Percentiles rank a stretch among this genome's conserved stretches.
Conservation (phyloP, 2,329 filamentous ascomycete species). For the Pleochaeta shiraiana region DNA sequence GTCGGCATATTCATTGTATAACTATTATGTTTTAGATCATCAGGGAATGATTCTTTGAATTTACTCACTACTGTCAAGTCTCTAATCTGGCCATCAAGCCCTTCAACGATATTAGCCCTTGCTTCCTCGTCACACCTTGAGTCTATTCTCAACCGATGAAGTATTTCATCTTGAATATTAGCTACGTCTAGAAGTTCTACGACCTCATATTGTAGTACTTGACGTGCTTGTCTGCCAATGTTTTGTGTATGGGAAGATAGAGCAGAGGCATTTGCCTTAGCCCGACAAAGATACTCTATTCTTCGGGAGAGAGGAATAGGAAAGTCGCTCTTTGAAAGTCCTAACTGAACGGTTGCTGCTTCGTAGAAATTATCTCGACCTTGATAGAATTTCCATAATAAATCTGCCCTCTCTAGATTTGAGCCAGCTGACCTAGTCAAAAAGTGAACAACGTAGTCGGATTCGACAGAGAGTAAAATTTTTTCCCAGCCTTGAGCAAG, state of each 20-base stretch:
- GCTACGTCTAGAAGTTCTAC: slow-evolving; percentile 76
- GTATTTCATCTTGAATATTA: slow-evolving; percentile 80
- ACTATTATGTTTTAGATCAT: slow-evolving; percentile 24
- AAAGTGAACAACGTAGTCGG: slow-evolving; percentile 69
- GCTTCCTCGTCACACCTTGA: neutral
- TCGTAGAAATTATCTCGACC: slow-evolving; percentile 67
- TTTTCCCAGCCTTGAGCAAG: slow-evolving; percentile 67
- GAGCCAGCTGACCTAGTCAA: slow-evolving; percentile 53
- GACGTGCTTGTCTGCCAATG: slow-evolving; percentile 58
- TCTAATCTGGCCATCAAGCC: slow-evolving; percentile 59
- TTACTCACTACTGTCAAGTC: slow-evolving; percentile 50
- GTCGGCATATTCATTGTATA: slow-evolving; percentile 88
- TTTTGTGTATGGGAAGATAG: slow-evolving; percentile 32
- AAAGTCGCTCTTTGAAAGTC: slow-evolving; percentile 70
- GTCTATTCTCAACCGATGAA: slow-evolving; percentile 38
- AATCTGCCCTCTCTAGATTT: slow-evolving; percentile 60
- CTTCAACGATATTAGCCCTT: slow-evolving; percentile 38
- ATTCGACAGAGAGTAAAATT: slow-evolving; percentile 64
- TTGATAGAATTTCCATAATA: slow-evolving; percentile 83
- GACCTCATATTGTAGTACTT: slow-evolving; percentile 67
- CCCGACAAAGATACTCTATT: slow-evolving; percentile 73
- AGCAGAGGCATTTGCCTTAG: slow-evolving; percentile 81
- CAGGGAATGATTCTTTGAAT: neutral
- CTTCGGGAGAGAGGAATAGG: slow-evolving; percentile 58
- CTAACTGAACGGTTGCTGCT: slow-evolving; percentile 67